Conservation (phyloP, 176 grass and related monocot species). For the Zea mays region Zm-B73-REFERENCE-NAM-5.0 NC_050099.1:138842501-138843000, state of each 20-base stretch:
- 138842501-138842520: conserved; percentile 40
- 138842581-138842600: neutral
- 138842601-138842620: neutral
- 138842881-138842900: conserved; percentile 42
- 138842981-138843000: too few relatives aligned
- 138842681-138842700: too few relatives aligned
- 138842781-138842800: conserved; percentile 38
- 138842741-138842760: too few relatives aligned
- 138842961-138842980: conserved; percentile 41
- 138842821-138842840: conserved; percentile 35
- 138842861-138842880: conserved; percentile 31
- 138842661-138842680: too few relatives aligned
- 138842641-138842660: too few relatives aligned
- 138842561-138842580: conserved; percentile 42
- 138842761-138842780: too few relatives aligned
- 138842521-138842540: conserved; percentile 69
- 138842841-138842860: neutral
- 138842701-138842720: too few relatives aligned
- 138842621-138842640: too few relatives aligned
- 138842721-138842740: too few relatives aligned
- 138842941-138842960: conserved; percentile 35
- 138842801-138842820: conserved; percentile 20
- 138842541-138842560: conserved; percentile 80
- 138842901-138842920: conserved; percentile 54
- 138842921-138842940: conserved; percentile 56